Conservation (phyloP, 345 rosid species). For the Trapa bicornis region DNA sequence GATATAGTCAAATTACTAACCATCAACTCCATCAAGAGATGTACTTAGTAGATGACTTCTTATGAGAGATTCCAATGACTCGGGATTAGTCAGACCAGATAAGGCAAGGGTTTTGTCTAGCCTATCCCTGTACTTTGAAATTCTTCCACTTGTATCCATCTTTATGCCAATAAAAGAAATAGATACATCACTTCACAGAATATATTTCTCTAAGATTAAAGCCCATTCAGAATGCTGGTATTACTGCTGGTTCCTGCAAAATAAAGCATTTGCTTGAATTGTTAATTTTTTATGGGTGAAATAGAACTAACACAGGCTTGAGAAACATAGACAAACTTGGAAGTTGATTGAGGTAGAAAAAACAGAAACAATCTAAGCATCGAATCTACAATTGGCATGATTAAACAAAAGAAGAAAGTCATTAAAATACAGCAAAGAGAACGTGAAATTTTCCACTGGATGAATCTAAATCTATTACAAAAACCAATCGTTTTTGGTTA, state of each 20-base stretch:
- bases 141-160: slow-evolving; percentile 42
- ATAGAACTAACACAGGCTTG: background rate
- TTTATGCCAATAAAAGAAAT: slow-evolving; percentile 14
- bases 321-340: too few relatives aligned
- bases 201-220: background rate
- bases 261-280: background rate
- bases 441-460: background rate
- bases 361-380: background rate
- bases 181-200: background rate
- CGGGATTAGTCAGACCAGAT: slow-evolving; percentile 44
- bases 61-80: slow-evolving; percentile 41
- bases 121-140: slow-evolving; percentile 58
- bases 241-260: background rate
- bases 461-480: background rate
- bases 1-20: slow-evolving; percentile 16
- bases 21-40: slow-evolving; percentile 31
- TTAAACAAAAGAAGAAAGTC: background rate
- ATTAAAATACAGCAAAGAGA: background rate
- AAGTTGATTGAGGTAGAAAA: too few relatives aligned
- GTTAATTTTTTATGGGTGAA: background rate
- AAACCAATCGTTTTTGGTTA: too few relatives aligned
- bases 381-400: background rate
- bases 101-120: slow-evolving; percentile 63
- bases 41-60: slow-evolving; percentile 40
- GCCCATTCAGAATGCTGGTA: background rate